Conservation (phyloP, 257 asterid genomes). For the Plantago major region DNA sequence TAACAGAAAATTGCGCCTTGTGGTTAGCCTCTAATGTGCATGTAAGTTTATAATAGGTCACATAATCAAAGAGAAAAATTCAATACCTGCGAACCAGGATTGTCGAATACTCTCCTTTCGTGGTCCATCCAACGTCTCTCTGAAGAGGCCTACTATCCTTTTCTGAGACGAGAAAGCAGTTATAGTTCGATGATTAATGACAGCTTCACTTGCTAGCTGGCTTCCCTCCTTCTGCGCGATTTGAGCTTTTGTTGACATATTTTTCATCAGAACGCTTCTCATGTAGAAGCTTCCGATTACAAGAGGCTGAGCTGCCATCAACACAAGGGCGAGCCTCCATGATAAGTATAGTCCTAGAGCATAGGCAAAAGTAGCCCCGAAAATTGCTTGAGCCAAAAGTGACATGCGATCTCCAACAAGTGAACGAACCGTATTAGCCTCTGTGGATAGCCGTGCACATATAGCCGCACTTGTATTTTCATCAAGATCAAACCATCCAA, state of each 20-base stretch:
- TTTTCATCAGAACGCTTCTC: constrained; percentile 53
- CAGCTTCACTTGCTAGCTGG: constrained; percentile 69
- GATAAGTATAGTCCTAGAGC: constrained; percentile 48
- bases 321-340: constrained; percentile 55
- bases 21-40: neutral
- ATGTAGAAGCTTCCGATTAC: constrained; percentile 61
- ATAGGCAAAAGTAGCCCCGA: constrained; percentile 51
- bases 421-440: constrained; percentile 55
- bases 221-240: constrained; percentile 62
- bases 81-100: constrained; percentile 63
- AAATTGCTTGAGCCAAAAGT: constrained; percentile 43
- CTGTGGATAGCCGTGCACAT: constrained; percentile 50
- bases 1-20: constrained; percentile 39
- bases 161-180: constrained; percentile 67
- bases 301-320: constrained; percentile 66
- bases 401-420: constrained; percentile 66
- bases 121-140: constrained; percentile 46
- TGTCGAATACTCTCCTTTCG: constrained; percentile 57
- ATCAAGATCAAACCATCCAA: constrained; percentile 55
- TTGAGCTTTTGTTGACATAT: constrained; percentile 49
- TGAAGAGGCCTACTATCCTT: constrained; percentile 41
- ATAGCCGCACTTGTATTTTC: constrained; percentile 58
- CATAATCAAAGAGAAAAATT: constrained; percentile 13
- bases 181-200: constrained; percentile 55
- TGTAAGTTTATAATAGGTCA: too few relatives aligned